A percentile compares a stretch with the other conserved stretches of the same genome.
phyloP scores from a whole-genome alignment of 306 rosid genomes.

The Potentilla sterilis region DNA sequence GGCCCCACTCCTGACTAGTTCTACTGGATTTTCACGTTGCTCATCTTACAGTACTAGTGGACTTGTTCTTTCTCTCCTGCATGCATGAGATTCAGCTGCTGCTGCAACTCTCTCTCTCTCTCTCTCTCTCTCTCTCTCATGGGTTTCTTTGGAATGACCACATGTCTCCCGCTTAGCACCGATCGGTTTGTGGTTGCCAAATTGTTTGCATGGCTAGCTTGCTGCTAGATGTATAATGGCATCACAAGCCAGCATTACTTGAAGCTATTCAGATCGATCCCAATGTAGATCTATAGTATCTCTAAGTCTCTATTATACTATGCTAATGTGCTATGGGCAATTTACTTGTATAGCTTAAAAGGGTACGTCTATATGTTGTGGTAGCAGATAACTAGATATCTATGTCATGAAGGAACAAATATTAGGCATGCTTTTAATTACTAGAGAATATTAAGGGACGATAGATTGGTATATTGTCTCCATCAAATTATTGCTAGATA shows the following conservation, averaged over 20 bases:
- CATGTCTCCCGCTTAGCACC: constrained; percentile 3
- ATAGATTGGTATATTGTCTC: too few species aligned
- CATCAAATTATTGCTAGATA: too few species aligned
- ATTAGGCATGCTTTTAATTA: too few species aligned
- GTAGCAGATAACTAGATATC: too few species aligned
- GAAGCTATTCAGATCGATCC: too few species aligned
- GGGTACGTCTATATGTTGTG: too few species aligned
- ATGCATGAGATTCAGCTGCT: constrained; percentile 8
- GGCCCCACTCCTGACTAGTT: constrained; percentile 13
- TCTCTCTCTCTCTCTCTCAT: constrained; percentile 13
- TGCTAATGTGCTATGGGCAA: too few species aligned
- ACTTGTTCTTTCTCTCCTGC: constrained; percentile 3
- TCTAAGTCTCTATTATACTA: too few species aligned
- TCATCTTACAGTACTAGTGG: neutral
- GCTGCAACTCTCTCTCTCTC: constrained; percentile 14
- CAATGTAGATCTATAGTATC: too few species aligned
- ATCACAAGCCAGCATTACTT: neutral
- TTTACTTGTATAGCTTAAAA: too few species aligned
- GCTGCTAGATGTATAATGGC: neutral
- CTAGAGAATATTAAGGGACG: too few species aligned
- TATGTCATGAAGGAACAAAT: too few species aligned
- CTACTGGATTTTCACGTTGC: constrained; percentile 1
- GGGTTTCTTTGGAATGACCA: constrained; percentile 2
- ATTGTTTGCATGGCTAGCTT: neutral
- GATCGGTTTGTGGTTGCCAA: neutral